phyloP scores from a whole-genome alignment of 106 monocot species.

The Allium fistulosum region DNA sequence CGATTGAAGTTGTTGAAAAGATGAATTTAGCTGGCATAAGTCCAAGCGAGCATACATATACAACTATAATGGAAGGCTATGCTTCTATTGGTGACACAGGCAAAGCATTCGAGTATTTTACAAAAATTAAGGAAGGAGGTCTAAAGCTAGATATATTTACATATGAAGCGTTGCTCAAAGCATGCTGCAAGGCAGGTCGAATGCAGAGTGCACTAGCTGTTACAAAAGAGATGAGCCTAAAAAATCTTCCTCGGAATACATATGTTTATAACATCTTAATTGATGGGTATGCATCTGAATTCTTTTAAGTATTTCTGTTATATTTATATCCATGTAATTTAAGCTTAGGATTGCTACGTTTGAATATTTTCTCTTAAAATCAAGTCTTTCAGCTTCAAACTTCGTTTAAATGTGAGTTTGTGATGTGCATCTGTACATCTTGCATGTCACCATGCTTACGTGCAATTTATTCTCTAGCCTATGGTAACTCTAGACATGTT shows the following conservation, averaged over 20 bases:
- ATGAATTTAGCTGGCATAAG: constrained; percentile 72
- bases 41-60: constrained; percentile 82
- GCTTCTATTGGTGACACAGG: constrained; percentile 83
- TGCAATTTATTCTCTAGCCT: not conserved
- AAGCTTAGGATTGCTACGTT: not conserved
- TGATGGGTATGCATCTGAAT: constrained; percentile 54
- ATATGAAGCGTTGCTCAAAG: constrained; percentile 87
- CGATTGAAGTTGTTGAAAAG: constrained; percentile 62
- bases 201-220: constrained; percentile 98
- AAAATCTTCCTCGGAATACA: constrained; percentile 65
- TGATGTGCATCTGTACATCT: not conserved
- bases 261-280: constrained; percentile 94
- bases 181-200: constrained; percentile 94
- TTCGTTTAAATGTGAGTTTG: not conserved
- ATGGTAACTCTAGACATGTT: not conserved
- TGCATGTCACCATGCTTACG: not conserved
- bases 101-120: constrained; percentile 95
- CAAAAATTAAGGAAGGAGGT: constrained; percentile 84
- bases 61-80: constrained; percentile 92
- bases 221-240: constrained; percentile 77
- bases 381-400: not conserved
- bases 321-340: not conserved
- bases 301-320: not conserved
- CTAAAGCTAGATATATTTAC: constrained; percentile 85
- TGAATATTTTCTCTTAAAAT: not conserved